Evolutionary conservation across 495 filamentous ascomycete genomes (phyloP).

Genomic region (Copromyces sp.): DNA sequence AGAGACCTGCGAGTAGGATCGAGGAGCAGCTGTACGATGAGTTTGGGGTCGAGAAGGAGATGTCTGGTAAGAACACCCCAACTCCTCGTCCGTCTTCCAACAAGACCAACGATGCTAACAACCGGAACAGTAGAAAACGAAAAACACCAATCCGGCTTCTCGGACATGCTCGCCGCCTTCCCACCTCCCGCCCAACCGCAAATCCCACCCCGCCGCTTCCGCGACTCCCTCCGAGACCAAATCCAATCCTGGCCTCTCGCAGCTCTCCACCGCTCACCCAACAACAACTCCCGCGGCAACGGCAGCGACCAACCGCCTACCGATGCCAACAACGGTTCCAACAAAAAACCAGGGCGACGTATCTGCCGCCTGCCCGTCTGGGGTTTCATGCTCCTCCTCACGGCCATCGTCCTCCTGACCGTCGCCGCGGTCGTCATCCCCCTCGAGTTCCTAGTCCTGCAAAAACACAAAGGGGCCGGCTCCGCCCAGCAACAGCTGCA

Average conservation of each 20-base stretch:
- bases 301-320: conserved; percentile 6
- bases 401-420: conserved; percentile 63
- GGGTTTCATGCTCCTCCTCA: conserved; percentile 59
- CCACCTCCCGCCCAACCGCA: conserved; percentile 60
- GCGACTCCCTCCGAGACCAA: conserved; percentile 28
- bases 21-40: conserved; percentile 30
- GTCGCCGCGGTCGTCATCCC: conserved; percentile 84
- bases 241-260: conserved; percentile 34
- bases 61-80: conserved; percentile 22
- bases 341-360: conserved; percentile 19
- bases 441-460: conserved; percentile 66
- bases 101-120: conserved; percentile 16
- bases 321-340: conserved; percentile 9
- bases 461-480: conserved; percentile 28
- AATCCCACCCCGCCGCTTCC: conserved; percentile 41
- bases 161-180: conserved; percentile 86
- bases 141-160: conserved; percentile 53
- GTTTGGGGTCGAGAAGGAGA: conserved; percentile 27
- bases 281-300: conserved; percentile 20
- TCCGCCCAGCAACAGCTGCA: conserved; percentile 23
- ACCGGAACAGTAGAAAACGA: conserved; percentile 27
- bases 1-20: conserved; percentile 62
- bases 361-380: conserved; percentile 78
- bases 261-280: conserved; percentile 19
- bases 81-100: background rate